Evolutionary conservation across 1,284 basidiomycete species (phyloP).

Genomic region (Ceratobasidium papillatum): DNA sequence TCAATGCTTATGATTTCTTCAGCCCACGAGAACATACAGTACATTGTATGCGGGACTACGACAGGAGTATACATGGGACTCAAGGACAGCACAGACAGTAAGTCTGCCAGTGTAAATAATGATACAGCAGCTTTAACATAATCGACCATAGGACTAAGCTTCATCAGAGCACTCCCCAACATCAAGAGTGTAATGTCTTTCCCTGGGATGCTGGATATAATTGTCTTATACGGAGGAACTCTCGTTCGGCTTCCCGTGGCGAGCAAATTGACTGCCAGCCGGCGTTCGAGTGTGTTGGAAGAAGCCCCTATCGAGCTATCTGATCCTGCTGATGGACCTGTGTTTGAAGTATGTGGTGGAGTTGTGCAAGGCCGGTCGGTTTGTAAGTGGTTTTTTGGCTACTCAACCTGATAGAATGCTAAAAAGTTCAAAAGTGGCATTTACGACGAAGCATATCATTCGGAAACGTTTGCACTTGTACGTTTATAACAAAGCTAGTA

Average conservation of each 20-base stretch:
- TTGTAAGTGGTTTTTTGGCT: neutral
- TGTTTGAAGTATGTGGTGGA: slow-evolving; percentile 8
- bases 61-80: slow-evolving; percentile 70
- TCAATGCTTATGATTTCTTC: slow-evolving; percentile 41
- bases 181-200: neutral
- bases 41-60: slow-evolving; percentile 67
- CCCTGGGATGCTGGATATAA: neutral
- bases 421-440: neutral
- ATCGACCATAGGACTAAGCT: neutral
- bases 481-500: neutral
- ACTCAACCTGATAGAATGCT: neutral
- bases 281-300: neutral
- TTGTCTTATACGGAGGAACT: slow-evolving; percentile 2
- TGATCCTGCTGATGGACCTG: neutral
- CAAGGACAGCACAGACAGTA: slow-evolving; percentile 61
- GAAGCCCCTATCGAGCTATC: neutral
- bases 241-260: neutral
- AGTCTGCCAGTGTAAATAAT: neutral
- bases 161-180: neutral
- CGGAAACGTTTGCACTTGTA: slow-evolving; percentile 15
- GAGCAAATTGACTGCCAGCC: neutral
- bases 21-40: slow-evolving; percentile 61
- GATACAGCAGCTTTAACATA: neutral
- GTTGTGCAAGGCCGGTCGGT: neutral
- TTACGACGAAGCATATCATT: slow-evolving; percentile 3